Evolutionary conservation across 352 stramenopile species (phyloP).

Genomic region (Phytophthora colocasiae): DNA sequence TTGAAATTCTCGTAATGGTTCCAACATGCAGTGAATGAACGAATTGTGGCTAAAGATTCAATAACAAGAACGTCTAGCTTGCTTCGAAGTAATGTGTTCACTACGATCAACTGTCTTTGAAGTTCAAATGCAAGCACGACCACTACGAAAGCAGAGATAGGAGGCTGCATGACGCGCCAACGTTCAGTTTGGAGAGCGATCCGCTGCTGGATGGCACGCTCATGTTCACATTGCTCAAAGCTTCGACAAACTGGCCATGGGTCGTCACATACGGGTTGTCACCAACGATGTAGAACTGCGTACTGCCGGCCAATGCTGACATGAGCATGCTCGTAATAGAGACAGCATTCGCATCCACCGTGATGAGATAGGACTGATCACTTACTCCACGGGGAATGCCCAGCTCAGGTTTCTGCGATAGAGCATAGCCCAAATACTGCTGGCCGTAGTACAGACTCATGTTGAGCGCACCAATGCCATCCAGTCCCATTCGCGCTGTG

Average conservation of each 20-base stretch:
- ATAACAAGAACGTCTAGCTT: too few relatives aligned
- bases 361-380: slow-evolving; percentile 53
- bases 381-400: slow-evolving; percentile 60
- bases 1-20: too few relatives aligned
- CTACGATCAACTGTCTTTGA: not conserved
- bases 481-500: slow-evolving; percentile 52
- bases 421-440: slow-evolving; percentile 66
- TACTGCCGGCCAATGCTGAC: slow-evolving; percentile 34
- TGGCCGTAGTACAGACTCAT: slow-evolving; percentile 71
- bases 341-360: slow-evolving; percentile 38
- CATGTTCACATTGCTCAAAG: slow-evolving; percentile 59
- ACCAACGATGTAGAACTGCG: slow-evolving; percentile 63
- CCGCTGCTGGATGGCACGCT: slow-evolving; percentile 36
- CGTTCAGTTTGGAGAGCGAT: slow-evolving; percentile 25
- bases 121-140: too few relatives aligned
- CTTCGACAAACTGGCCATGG: slow-evolving; percentile 38
- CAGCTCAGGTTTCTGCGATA: slow-evolving; percentile 48
- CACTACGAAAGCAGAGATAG: slow-evolving; percentile 20
- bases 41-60: too few relatives aligned
- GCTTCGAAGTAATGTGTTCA: too few relatives aligned
- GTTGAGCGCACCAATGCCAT: slow-evolving; percentile 69
- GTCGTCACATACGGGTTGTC: slow-evolving; percentile 54
- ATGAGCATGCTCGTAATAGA: slow-evolving; percentile 49
- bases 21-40: too few relatives aligned
- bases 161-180: slow-evolving; percentile 23